These are phyloP conservation scores for Termitomyces titanicus DNA, from an alignment of 768 basidiomycete species.

Conservation along the genomic window DNA sequence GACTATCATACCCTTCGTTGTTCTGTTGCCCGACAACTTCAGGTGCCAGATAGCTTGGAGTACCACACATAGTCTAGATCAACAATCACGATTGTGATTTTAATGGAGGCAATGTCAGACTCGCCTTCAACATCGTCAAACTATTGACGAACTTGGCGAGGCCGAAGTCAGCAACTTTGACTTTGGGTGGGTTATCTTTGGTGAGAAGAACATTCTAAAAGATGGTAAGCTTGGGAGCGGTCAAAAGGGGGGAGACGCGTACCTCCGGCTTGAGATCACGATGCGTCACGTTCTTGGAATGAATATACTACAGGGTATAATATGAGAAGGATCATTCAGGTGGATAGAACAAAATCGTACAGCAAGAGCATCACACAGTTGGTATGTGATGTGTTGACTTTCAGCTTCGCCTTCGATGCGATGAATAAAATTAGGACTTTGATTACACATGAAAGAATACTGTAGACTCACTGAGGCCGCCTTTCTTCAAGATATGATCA, in stretches of 20 bases:
- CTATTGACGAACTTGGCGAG: slow-evolving; percentile 89
- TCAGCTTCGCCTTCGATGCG: slow-evolving; percentile 43
- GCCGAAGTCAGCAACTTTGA: slow-evolving; percentile 96
- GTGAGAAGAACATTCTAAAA: slow-evolving; percentile 82
- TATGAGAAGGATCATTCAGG: neutral
- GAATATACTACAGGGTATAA: slow-evolving; percentile 49
- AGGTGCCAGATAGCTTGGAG: slow-evolving; percentile 90
- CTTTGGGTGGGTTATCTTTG: slow-evolving; percentile 54
- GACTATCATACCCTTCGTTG: slow-evolving; percentile 73
- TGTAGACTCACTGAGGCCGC: slow-evolving; percentile 54
- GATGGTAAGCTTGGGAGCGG: neutral
- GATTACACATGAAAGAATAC: neutral
- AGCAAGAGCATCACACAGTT: slow-evolving; percentile 78
- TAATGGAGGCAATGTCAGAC: slow-evolving; percentile 16
- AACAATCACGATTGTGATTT: neutral
- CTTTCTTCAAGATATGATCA: slow-evolving; percentile 63
- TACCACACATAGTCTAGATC: slow-evolving; percentile 88
- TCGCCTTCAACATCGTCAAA: slow-evolving; percentile 69
- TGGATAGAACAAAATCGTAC: slow-evolving; percentile 33
- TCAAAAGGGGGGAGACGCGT: slow-evolving; percentile 13
- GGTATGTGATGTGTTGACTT: slow-evolving; percentile 68
- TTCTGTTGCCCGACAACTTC: slow-evolving; percentile 76
- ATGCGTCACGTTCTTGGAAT: slow-evolving; percentile 77
- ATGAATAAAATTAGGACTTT: slow-evolving; percentile 4
- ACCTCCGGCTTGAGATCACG: slow-evolving; percentile 93